Conservation (phyloP, 225 moss, liverwort and hornwort species). For the Bryoerythrophyllum caledonicum region DNA sequence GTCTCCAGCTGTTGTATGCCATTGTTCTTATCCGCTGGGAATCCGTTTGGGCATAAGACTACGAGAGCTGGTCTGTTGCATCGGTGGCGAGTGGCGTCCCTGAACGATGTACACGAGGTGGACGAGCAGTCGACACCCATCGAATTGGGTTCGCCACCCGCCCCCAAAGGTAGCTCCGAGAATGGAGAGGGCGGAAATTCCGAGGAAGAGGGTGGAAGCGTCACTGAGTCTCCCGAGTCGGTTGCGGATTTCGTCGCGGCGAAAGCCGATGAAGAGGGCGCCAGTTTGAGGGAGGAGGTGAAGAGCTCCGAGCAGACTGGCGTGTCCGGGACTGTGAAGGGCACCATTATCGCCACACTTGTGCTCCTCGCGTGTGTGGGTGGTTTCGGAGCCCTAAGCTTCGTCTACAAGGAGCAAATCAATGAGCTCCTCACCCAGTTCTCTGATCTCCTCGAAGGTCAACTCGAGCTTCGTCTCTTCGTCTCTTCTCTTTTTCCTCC, state of each 20-base stretch:
- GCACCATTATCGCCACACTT: slow-evolving; percentile 40
- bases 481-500: not conserved
- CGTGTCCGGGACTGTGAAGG: slow-evolving; percentile 33
- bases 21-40: slow-evolving; percentile 22
- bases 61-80: slow-evolving; percentile 9
- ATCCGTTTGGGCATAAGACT: slow-evolving; percentile 1
- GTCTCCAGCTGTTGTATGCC: slow-evolving; percentile 36
- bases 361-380: slow-evolving; percentile 58
- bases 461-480: not conserved
- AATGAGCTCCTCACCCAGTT: slow-evolving; percentile 79
- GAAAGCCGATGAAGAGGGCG: slow-evolving; percentile 23
- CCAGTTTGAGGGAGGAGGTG: slow-evolving; percentile 26
- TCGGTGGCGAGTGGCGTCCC: slow-evolving; percentile 23
- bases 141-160: slow-evolving; percentile 30
- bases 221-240: slow-evolving; percentile 9
- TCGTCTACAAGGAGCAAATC: slow-evolving; percentile 74
- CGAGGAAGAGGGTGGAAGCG: not conserved
- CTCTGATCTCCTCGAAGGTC: slow-evolving; percentile 83
- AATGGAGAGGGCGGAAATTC: not conserved
- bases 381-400: slow-evolving; percentile 57
- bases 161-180: not conserved
- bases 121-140: slow-evolving; percentile 31
- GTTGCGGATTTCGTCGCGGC: slow-evolving; percentile 10
- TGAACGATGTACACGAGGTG: slow-evolving; percentile 35
- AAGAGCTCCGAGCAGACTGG: slow-evolving; percentile 26